Evolutionary conservation across 331 rosid species (phyloP), one percentile per base, ranked within the genome.

Genomic region (Quercus phellos): DNA sequence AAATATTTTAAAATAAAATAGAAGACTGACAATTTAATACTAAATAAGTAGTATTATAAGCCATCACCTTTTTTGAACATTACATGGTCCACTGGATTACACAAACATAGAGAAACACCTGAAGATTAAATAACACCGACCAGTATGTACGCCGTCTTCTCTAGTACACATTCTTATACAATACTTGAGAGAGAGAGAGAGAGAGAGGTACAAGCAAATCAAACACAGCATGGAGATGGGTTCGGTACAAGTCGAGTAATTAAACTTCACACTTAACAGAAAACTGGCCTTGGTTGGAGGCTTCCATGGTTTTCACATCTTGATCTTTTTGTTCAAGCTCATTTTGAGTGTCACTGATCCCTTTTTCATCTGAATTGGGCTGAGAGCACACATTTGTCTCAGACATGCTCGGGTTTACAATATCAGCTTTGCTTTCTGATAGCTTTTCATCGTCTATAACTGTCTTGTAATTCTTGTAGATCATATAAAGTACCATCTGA

Each of bases 401-500:
- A 3, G 64, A 60, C 0, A 73, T 58, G 42, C 19, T 70, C 13
- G 29, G 35, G 26, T 79, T 74, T 58, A 78, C 89, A 34, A 87
- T 58, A 4, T 89, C 91, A 3, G 73, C 76, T 78, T 90, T 92
- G 26, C 87, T 88, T 68, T 87, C 89, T 21, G 92, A 87, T 60
- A 85, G 79, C 81, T 90, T 90, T 60, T 88, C 72, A 18, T 84
- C 86, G 54, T 84, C 78, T 0, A 14, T 58, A 1, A 38, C 34
- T 1, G 79, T 77, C 83, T 76, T 83, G 55, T 64, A 38, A 11
- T 90, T 92, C 77, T 86, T 86, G 87, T 86, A 94, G 32, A 87
- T 69, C 54, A 71, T 76, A 46, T 91, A 91, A 2, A 94, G 87
- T 43, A 76, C 82, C 90, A 94, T 92, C 70, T 94, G 99, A 72